A percentile compares a stretch with the other conserved stretches of the same genome.
These are phyloP conservation scores for Amniculicola lignicola DNA, from an alignment of 495 filamentous ascomycete genomes.

Conservation along the genomic window DNA sequence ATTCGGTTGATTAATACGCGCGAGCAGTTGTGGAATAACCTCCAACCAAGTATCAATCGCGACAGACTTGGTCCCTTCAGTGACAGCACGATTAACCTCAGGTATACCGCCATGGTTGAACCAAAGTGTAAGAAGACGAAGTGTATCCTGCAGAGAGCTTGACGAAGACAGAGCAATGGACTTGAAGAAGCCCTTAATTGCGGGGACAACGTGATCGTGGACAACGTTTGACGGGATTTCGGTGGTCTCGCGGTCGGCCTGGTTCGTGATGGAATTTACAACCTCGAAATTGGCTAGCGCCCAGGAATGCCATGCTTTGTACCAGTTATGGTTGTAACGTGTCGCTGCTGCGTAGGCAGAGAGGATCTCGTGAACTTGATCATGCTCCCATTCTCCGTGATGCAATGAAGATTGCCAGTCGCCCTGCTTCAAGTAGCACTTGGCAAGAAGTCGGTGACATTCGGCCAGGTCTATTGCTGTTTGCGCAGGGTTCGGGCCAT, in stretches of 20 bases:
- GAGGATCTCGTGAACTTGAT: slow-evolving; percentile 73
- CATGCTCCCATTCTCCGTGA: slow-evolving; percentile 80
- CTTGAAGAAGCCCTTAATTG: slow-evolving; percentile 89
- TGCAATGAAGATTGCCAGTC: slow-evolving; percentile 87
- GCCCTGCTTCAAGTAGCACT: slow-evolving; percentile 91
- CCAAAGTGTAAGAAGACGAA: slow-evolving; percentile 91
- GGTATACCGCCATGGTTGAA: slow-evolving; percentile 85
- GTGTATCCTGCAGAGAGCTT: slow-evolving; percentile 91
- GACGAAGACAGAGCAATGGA: slow-evolving; percentile 88
- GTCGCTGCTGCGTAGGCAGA: slow-evolving; percentile 86
- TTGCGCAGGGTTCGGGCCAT: slow-evolving; percentile 30
- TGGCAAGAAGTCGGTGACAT: slow-evolving; percentile 76
- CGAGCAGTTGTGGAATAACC: slow-evolving; percentile 95
- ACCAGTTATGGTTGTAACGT: slow-evolving; percentile 85
- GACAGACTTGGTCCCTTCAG: slow-evolving; percentile 83
- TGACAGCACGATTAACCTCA: slow-evolving; percentile 83
- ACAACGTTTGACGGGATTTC: slow-evolving; percentile 62
- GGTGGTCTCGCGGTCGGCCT: slow-evolving; percentile 56
- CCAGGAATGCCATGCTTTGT: slow-evolving; percentile 99
- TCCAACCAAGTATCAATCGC: slow-evolving; percentile 98
- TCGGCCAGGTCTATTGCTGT: slow-evolving; percentile 48
- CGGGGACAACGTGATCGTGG: slow-evolving; percentile 86
- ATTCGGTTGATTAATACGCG: slow-evolving; percentile 94
- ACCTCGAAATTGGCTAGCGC: slow-evolving; percentile 99
- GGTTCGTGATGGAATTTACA: slow-evolving; percentile 70